Base-by-base conservation (phyloP, 2,329 filamentous ascomycete genomes). In the Emergomyces pasteurianus region DNA sequence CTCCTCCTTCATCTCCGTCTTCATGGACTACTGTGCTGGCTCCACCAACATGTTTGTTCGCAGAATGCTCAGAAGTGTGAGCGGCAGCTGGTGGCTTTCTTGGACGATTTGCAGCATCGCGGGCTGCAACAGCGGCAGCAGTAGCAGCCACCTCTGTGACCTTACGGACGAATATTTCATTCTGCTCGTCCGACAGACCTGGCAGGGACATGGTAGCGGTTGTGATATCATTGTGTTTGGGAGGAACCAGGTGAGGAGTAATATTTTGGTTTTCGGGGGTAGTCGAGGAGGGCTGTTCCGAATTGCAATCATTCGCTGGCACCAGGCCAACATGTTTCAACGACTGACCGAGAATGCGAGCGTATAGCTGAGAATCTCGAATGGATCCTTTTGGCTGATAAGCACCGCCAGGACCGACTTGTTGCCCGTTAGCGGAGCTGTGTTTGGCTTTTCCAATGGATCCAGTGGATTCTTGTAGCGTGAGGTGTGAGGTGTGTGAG, bases 101-200 rank as follows among this genome's bases (percentile, higher is more conserved):
- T 52, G 81, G 74, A 60, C 79, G 79, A 10, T n/a, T 38, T 18
- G 80, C 78, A 3, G 84, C 86, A 75, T 96, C 91, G 63, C 89
- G 84, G 50, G 92, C 89, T 54, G 92, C 92, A 65, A 95, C 84
- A 1, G 91, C 87, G 0, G 90, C 92, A 21, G 92, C 92, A 0
- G 92, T 94, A 7, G 94, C 92, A 8, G 92, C 92, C 72, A 97
- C 89, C 75, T 97, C 94, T 3, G 91, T 90, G 18, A 97, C 90
- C 69, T 95, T 90, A 54, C 90, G 89, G 26, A 90, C 86, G 18
- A 97, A 80, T 38, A 83, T 83, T 66, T 86, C 86, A 71, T 92
- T 96, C 66, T 96, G 89, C 63, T 90, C 87, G 53, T 89, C 86
- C 16, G 88, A 89, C 26, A 96, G 81, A 3, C 89, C 88, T 1